These are phyloP conservation scores for Lecanicillium sp. DNA, from an alignment of 2,329 filamentous ascomycete species.

Conservation along the genomic window DNA sequence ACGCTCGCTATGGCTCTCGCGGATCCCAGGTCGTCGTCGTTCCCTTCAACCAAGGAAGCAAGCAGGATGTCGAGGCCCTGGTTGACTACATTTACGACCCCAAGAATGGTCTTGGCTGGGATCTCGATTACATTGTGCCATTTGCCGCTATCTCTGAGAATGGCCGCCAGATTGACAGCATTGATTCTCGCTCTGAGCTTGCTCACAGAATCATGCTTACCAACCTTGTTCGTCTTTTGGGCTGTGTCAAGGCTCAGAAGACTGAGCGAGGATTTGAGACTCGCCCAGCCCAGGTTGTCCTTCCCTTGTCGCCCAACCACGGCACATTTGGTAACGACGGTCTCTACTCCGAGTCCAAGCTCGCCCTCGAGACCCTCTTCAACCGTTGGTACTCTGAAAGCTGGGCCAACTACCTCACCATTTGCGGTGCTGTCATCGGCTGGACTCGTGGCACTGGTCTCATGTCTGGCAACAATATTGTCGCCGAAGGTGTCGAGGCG, in stretches of 20 bases:
- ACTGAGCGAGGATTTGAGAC: conserved; percentile 82
- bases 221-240: conserved; percentile 86
- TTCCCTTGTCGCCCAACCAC: conserved; percentile 95
- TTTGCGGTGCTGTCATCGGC: conserved; percentile 96
- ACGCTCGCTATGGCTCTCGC: conserved; percentile 84
- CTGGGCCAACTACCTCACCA: conserved; percentile 96
- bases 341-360: conserved; percentile 96
- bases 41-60: conserved; percentile 97
- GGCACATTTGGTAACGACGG: conserved; percentile 97
- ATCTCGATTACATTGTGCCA: conserved; percentile 90
- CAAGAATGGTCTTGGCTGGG: conserved; percentile 96
- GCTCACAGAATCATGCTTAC: conserved; percentile 99
- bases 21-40: conserved; percentile 97
- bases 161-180: conserved; percentile 90
- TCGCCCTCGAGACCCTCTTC: conserved; percentile 94
- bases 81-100: conserved; percentile 94
- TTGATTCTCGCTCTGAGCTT: conserved; percentile 96
- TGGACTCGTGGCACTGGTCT: conserved; percentile 98
- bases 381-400: conserved; percentile 97
- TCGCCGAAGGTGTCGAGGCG: conserved; percentile 92
- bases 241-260: conserved; percentile 87
- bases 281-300: conserved; percentile 89
- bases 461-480: conserved; percentile 96
- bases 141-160: conserved; percentile 98
- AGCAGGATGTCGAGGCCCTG: conserved; percentile 92